Evolutionary conservation across 495 filamentous ascomycete genomes (phyloP).

Genomic region (Podospora didyma): DNA sequence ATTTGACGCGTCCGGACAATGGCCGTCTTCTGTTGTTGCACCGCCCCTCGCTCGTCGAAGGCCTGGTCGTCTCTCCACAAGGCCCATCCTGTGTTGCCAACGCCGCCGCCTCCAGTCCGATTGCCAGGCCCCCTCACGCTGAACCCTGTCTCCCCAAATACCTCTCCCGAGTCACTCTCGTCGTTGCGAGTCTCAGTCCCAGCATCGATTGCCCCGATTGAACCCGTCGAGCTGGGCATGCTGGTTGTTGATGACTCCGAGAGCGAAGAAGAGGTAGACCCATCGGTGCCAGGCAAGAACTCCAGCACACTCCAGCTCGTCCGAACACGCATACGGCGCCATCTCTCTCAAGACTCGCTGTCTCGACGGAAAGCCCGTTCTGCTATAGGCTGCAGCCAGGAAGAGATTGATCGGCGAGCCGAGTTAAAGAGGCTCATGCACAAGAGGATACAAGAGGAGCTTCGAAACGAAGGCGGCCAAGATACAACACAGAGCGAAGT

Average conservation of each 20-base stretch:
- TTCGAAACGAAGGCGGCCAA: constrained; percentile 37
- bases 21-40: constrained; percentile 39
- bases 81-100: constrained; percentile 14
- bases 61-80: constrained; percentile 16
- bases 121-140: constrained; percentile 20
- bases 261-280: constrained; percentile 29
- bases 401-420: constrained; percentile 46
- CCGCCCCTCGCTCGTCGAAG: constrained; percentile 26
- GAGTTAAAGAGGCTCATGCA: constrained; percentile 48
- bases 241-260: constrained; percentile 43
- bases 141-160: constrained; percentile 9
- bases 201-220: constrained; percentile 8
- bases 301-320: constrained; percentile 35
- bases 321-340: constrained; percentile 40
- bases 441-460: constrained; percentile 49
- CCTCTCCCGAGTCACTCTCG: constrained; percentile 7
- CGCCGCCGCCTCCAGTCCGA: constrained; percentile 20
- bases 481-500: constrained; percentile 9
- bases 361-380: constrained; percentile 34
- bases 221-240: constrained; percentile 21
- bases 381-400: constrained; percentile 41
- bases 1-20: constrained; percentile 21
- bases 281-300: constrained; percentile 23
- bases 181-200: constrained; percentile 9
- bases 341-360: constrained; percentile 41